Conservation (phyloP, 148 eudicot species). For the Vaccinium vitisidaea region DNA sequence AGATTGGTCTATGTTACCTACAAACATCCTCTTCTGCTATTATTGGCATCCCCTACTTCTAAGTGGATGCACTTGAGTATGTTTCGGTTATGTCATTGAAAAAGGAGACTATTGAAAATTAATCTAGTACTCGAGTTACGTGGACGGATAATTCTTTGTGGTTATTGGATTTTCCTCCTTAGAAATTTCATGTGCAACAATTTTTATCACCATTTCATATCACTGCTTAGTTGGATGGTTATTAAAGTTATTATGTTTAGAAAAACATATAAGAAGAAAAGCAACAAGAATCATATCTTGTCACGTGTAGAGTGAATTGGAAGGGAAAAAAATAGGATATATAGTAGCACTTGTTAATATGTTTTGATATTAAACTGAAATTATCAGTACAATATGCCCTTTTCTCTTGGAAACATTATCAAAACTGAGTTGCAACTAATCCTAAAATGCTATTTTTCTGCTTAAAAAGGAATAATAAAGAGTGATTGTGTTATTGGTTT, state of each 20-base stretch:
- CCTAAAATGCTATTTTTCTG: neutral
- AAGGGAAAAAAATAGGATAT: neutral
- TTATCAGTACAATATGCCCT: neutral
- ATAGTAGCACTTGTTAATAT: neutral
- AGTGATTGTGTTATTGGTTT: neutral
- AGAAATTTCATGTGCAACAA: neutral
- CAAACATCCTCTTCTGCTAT: neutral
- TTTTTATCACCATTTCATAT: neutral
- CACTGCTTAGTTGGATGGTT: neutral
- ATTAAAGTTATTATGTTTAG: neutral
- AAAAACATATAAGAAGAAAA: neutral
- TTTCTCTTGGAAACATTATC: neutral
- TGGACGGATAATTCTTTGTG: neutral
- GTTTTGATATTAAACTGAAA: neutral
- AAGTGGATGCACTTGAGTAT: neutral
- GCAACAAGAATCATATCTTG: neutral
- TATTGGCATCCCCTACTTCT: neutral
- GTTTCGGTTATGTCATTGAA: neutral
- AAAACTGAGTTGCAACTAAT: neutral
- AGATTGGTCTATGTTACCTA: neutral
- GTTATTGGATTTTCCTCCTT: neutral
- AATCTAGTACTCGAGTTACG: neutral
- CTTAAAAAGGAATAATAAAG: neutral
- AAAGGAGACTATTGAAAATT: neutral
- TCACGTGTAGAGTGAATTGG: neutral